These are phyloP conservation scores for Abortiporus biennis DNA, from an alignment of 1,284 basidiomycete species.

Conservation along the genomic window DNA sequence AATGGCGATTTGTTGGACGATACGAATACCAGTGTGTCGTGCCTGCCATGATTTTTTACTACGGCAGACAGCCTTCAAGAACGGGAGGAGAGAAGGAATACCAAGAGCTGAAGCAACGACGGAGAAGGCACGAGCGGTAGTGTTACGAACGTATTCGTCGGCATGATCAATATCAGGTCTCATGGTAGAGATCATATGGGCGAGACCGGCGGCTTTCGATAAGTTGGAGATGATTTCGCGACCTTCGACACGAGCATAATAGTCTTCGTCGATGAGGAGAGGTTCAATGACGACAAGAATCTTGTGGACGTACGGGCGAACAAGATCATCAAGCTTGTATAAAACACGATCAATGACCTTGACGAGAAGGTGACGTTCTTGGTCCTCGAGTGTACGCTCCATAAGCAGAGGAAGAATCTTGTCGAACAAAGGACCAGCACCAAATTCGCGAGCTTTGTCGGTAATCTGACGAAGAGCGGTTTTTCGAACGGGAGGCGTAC, in stretches of 20 bases:
- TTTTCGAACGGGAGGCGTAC: constrained; percentile 97
- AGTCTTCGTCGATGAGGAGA: constrained; percentile 98
- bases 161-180: constrained; percentile 99
- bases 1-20: constrained; percentile 99
- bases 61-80: constrained; percentile 96
- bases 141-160: constrained; percentile 99
- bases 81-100: constrained; percentile 95
- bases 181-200: constrained; percentile 99
- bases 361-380: constrained; percentile 96
- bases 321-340: constrained; percentile 98
- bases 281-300: constrained; percentile 99
- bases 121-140: constrained; percentile 97
- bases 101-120: constrained; percentile 98
- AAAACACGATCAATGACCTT: constrained; percentile 99
- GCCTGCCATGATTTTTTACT: constrained; percentile 99
- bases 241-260: constrained; percentile 98
- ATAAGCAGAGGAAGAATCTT: constrained; percentile 98
- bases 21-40: constrained; percentile 97
- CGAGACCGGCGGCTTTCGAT: constrained; percentile 97
- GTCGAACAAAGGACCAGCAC: constrained; percentile 98
- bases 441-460: constrained; percentile 99
- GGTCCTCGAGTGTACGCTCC: constrained; percentile 98
- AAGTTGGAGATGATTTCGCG: constrained; percentile 99
- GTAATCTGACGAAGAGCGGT: constrained; percentile 97
- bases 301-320: constrained; percentile 98